Evolutionary conservation across 2,329 filamentous ascomycete genomes (phyloP), one percentile per base, ranked within the genome.

Genomic region (Epichloe uncinata): DNA sequence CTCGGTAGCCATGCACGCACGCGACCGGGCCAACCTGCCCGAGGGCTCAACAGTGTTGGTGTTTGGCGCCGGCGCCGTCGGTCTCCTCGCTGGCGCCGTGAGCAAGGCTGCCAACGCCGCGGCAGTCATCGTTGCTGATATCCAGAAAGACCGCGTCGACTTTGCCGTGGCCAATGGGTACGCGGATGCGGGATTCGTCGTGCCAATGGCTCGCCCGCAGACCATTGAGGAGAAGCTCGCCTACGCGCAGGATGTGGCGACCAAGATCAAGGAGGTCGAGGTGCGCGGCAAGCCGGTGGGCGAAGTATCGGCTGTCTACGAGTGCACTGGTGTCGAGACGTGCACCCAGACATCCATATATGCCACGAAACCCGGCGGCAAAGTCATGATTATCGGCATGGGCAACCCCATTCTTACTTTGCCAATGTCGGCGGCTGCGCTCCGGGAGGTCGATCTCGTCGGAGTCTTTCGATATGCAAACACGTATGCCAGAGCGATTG

Each of bases 271-370:
- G 57, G 57, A 57, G 34, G 63, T 65, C 0, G 54, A 56, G 35
- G 61, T 68, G 2, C 58, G 60, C 1, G 70, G 69, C 8, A 61
- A 69, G 55, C 71, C 75, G 12, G 73, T 85, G 52, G 78, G 70
- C 0, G 81, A 87, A 60, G 75, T 85, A 0, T 75, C 79, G 47
- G 77, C 78, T 1, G 82, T 84, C 2, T 88, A 85, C 59, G 85
- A 90, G 67, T 89, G 85, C 61, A 90, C 86, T 0, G 86, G 86
- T 8, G 85, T 88, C 20, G 84, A 87, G 61, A 78, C 79, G 0
- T 90, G 85, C 58, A 72, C 88, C 57, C 85, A 90, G 63, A 79
- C 80, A 5, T 77, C 82, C 4, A 87, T 90, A 50, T 90, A 85
- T 58, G 75, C 74, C 2, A 81, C 82, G 13, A 74, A 74, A 53